Conservation (phyloP, 345 rosid genomes). For the Melastoma malabathricum region DNA sequence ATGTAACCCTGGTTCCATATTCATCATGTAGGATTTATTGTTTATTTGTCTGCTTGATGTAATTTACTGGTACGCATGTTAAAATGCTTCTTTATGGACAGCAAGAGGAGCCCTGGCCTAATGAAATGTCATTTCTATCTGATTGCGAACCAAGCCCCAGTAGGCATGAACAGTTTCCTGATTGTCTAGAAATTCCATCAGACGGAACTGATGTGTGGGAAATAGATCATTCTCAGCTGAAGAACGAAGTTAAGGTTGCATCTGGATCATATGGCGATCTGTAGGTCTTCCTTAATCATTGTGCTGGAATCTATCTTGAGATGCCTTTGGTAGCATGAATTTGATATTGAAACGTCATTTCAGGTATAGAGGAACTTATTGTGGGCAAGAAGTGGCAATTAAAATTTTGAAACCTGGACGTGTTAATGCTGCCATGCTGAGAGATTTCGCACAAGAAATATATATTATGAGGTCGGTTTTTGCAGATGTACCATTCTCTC, state of each 20-base stretch:
- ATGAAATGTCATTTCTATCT: constrained; percentile 27
- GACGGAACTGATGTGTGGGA: constrained; percentile 99
- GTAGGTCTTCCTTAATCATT: constrained; percentile 29
- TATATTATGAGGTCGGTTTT: constrained; percentile 80
- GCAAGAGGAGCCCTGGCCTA: constrained; percentile 48
- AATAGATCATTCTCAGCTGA: constrained; percentile 66
- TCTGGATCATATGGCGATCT: constrained; percentile 84
- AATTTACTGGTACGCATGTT: no score
- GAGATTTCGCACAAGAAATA: constrained; percentile 91
- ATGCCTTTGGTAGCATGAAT: not conserved
- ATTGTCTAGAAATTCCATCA: constrained; percentile 64
- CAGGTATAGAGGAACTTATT: constrained; percentile 78
- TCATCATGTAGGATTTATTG: no score
- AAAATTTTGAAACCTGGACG: constrained; percentile 80
- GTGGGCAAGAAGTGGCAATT: constrained; percentile 94
- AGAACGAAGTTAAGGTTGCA: constrained; percentile 58
- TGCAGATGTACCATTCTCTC: constrained; percentile 1
- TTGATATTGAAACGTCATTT: constrained; percentile 2
- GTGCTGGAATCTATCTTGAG: not conserved
- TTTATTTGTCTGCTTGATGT: no score
- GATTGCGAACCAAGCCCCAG: constrained; percentile 24
- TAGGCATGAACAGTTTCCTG: constrained; percentile 30
- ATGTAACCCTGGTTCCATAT: no score
- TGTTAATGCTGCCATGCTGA: constrained; percentile 60
- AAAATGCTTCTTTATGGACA: constrained; percentile 4